These are phyloP conservation scores for Selenicereus undatus DNA, from an alignment of 148 eudicot species.

Conservation along the genomic window DNA sequence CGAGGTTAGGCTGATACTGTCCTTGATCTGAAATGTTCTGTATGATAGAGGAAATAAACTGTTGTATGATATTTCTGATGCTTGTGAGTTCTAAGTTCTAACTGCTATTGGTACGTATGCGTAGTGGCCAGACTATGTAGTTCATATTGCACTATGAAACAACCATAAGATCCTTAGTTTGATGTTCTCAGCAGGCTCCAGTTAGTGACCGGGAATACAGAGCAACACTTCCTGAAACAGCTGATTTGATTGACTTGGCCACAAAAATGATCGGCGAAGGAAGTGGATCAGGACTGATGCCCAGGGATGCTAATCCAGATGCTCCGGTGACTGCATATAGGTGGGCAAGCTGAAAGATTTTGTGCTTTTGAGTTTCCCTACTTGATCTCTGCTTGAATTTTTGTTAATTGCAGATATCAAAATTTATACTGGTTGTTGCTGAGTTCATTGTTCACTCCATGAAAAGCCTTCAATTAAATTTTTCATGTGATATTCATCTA, in stretches of 20 bases:
- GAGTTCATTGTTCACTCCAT: not conserved
- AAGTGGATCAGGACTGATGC: constrained; percentile 75
- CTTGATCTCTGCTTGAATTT: not conserved
- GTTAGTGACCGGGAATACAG: constrained; percentile 89
- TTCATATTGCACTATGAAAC: constrained; percentile 4
- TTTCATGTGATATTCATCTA: not conserved
- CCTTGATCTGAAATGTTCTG: not conserved
- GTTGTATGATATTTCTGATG: not conserved
- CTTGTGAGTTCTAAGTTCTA: not conserved
- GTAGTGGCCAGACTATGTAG: not conserved
- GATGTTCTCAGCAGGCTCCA: constrained; percentile 63
- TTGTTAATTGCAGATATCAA: not conserved
- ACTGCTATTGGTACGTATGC: not conserved
- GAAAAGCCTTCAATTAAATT: not conserved
- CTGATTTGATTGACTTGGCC: constrained; percentile 93
- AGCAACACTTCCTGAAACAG: constrained; percentile 91
- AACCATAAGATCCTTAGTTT: not conserved
- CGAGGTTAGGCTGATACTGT: not conserved
- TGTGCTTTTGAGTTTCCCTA: not conserved
- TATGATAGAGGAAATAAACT: not conserved
- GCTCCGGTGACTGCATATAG: constrained; percentile 87
- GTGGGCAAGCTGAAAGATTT: constrained; percentile 33
- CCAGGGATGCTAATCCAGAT: constrained; percentile 70
- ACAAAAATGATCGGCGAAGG: constrained; percentile 79
- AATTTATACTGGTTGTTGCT: not conserved